Base-by-base conservation (phyloP, 148 eudicot genomes). In the Tetragonia tetragonoides region DNA sequence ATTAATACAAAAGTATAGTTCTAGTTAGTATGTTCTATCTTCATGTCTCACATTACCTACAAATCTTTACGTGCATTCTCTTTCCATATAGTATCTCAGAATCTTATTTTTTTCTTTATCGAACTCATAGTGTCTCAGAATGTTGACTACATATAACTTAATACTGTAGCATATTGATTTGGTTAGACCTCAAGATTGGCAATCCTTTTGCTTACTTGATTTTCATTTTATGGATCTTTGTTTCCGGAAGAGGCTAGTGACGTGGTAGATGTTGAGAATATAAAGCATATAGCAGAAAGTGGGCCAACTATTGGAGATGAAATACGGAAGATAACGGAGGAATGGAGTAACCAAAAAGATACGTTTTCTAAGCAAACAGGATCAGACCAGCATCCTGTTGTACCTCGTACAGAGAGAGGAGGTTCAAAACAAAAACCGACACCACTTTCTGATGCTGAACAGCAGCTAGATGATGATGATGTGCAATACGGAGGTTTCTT, bases 311-410 rank as follows among this genome's bases (percentile, higher is more conserved):
- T 90, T 23, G 90, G 90, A 56, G 89, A 90, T 53, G 77, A 80
- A 64, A 82, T 94, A 49, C 88, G 76, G 68, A 83, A 87, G 71
- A 89, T 86, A 66, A 80, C 78, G 72, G 81, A 81, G 68, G 89
- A 89, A 34, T 94, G 98, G 98, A 79, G 77, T 46, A 42, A 24
- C 73, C 87, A 86, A 81, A 90, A 89, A 83, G 92, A 88, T 75
- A 4, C 46, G 72, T 85, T 90, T 69, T 84, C 88, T 72, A 76
- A 87, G 65, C 84, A 88, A 53, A 87, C 88, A 38, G 82, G 84
- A 70, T 39, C 78, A 42, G 67, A 63, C 68, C 78, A 57, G n/a
- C 75, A 9, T 37, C 63, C 80, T 54, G 66, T 11, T 42, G n/a
- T 14, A 72, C 59, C 65, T 18, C 81, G 34, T 44, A 69, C 49